A percentile compares a stretch with the other conserved stretches of the same genome.
These are phyloP conservation scores for Fusarium fujikuroi DNA, from an alignment of 2,329 filamentous ascomycete species.

Conservation along the genomic window DNA sequence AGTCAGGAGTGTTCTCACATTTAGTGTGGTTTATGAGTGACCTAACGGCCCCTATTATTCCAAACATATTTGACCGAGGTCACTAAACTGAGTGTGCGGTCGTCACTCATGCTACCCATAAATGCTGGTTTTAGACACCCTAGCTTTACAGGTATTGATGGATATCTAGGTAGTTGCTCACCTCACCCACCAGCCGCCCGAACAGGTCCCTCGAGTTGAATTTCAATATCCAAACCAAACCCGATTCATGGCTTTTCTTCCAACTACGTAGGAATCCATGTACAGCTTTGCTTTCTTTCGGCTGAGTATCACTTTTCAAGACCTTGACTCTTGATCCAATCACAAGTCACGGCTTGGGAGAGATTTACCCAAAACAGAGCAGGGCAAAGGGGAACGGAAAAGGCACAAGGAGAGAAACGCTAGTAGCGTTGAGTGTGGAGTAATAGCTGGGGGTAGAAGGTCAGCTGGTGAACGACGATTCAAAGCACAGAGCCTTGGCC, in stretches of 20 bases:
- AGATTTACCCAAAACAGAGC: neutral
- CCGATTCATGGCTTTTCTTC: neutral
- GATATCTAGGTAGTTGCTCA: neutral
- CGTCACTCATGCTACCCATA: neutral
- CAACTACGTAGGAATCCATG: neutral
- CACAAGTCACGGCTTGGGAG: neutral
- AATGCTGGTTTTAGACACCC: neutral
- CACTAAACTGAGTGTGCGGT: neutral
- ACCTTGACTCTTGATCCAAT: neutral
- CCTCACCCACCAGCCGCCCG: conserved; percentile 1
- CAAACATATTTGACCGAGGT: neutral
- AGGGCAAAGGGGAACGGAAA: conserved; percentile 3
- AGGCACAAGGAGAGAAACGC: conserved; percentile 16
- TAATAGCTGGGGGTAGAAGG: conserved; percentile 32
- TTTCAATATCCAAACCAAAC: neutral
- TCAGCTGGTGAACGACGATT: conserved; percentile 30
- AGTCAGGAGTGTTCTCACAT: neutral
- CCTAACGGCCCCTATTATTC: neutral
- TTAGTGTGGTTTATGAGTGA: neutral
- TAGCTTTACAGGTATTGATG: neutral
- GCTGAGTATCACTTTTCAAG: neutral
- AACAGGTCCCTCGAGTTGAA: neutral
- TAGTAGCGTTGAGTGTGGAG: conserved; percentile 35
- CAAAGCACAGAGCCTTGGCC: conserved; percentile 18
- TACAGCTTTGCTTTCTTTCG: neutral